Evolutionary conservation across 225 moss, liverwort and hornwort genomes (phyloP).

Genomic region (Physcomitrium patens): DNA sequence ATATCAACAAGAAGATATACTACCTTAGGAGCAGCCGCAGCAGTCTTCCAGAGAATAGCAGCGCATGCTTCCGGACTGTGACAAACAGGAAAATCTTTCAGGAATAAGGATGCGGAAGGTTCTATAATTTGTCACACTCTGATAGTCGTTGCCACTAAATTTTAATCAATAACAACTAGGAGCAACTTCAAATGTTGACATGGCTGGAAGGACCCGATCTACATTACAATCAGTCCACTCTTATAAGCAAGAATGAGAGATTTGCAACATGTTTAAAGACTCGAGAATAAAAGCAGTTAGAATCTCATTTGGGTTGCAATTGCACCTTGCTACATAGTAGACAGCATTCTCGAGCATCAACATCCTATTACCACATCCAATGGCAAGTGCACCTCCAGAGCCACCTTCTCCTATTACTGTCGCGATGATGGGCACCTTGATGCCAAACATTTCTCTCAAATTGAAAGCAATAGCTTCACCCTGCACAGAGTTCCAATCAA

Average conservation of each 20-base stretch:
- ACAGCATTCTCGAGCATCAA: slow-evolving; percentile 98
- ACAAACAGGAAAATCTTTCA: slow-evolving; percentile 20
- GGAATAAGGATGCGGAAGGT: neutral
- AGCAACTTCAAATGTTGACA: neutral
- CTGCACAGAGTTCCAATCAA: slow-evolving; percentile 45
- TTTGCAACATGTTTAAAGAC: slow-evolving; percentile 6
- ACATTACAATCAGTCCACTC: neutral
- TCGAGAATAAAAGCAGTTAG: neutral
- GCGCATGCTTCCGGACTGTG: slow-evolving; percentile 98
- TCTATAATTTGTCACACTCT: neutral
- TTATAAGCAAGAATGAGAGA: neutral
- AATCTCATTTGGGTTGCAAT: neutral
- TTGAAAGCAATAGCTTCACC: slow-evolving; percentile 97
- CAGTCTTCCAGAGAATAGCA: slow-evolving; percentile 93
- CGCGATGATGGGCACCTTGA: slow-evolving; percentile 90
- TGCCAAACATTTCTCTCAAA: slow-evolving; percentile 97
- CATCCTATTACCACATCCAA: slow-evolving; percentile 99
- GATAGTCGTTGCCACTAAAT: too few relatives aligned
- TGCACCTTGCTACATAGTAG: slow-evolving; percentile 95
- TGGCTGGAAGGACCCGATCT: neutral
- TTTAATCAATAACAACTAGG: too few relatives aligned
- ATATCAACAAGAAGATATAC: slow-evolving; percentile 13
- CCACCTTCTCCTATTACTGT: slow-evolving; percentile 99
- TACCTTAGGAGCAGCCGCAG: slow-evolving; percentile 89
- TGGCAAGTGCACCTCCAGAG: slow-evolving; percentile 98